These are phyloP conservation scores for Larix sibirica DNA, from an alignment of 83 land plant genomes.

Conservation along the genomic window DNA sequence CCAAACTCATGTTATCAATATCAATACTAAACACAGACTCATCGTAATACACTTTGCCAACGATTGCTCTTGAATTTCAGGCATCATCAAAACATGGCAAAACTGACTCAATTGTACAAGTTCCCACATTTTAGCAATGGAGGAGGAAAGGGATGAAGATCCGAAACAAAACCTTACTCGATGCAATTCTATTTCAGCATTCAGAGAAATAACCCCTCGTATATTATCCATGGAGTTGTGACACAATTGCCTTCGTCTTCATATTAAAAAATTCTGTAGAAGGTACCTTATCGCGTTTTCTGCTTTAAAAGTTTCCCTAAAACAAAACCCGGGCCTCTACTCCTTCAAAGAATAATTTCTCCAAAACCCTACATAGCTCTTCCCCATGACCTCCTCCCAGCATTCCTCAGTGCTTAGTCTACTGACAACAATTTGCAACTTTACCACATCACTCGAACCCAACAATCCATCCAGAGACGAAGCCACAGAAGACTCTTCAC, in stretches of 20 bases:
- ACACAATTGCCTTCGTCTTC: neutral
- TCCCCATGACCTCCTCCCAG: slow-evolving; percentile 40
- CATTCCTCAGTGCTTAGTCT: slow-evolving; percentile 4
- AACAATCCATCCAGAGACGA: slow-evolving; percentile 4
- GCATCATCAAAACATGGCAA: neutral
- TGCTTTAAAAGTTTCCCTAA: neutral
- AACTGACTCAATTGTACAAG: neutral
- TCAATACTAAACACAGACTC: too few relatives aligned
- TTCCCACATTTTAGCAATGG: neutral
- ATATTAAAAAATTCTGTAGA: neutral
- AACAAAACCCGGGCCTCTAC: neutral
- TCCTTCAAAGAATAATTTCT: slow-evolving; percentile 36
- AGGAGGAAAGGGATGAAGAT: neutral
- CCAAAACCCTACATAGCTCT: slow-evolving; percentile 41
- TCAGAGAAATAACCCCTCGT: neutral
- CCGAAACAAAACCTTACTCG: neutral
- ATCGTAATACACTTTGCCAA: neutral
- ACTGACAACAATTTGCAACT: slow-evolving; percentile 13
- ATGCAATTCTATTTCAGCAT: too few relatives aligned
- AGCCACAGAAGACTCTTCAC: neutral
- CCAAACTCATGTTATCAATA: neutral
- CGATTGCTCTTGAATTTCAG: neutral
- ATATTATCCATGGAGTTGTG: neutral
- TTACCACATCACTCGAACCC: slow-evolving; percentile 1
- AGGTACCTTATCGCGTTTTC: neutral